phyloP scores from a whole-genome alignment of 257 asterid genomes.

The Leonotis leonurus region DNA sequence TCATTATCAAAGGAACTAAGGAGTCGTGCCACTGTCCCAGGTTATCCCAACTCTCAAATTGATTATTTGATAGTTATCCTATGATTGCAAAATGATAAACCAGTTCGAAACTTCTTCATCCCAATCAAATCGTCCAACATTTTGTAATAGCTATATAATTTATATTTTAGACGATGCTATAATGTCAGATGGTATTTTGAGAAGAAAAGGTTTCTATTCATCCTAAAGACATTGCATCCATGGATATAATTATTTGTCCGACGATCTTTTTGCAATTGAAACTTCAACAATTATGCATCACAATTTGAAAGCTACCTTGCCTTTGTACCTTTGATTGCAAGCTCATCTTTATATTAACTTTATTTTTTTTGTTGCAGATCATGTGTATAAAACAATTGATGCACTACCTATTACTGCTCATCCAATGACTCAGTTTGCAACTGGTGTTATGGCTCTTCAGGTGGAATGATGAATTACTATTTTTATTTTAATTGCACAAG shows the following conservation, averaged over 20 bases:
- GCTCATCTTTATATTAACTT: slow-evolving; percentile 1
- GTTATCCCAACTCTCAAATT: slow-evolving; percentile 33
- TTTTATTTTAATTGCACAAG: neutral
- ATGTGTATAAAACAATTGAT: slow-evolving; percentile 73
- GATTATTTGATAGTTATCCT: slow-evolving; percentile 2
- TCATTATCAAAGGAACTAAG: slow-evolving; percentile 79
- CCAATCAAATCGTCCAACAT: neutral
- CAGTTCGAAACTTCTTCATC: neutral
- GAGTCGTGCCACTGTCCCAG: slow-evolving; percentile 84
- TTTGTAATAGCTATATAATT: no score
- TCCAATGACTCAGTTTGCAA: slow-evolving; percentile 92
- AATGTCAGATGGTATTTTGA: neutral
- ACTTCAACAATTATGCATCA: neutral
- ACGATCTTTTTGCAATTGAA: neutral
- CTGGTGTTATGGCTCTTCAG: slow-evolving; percentile 98
- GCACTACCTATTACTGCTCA: slow-evolving; percentile 76
- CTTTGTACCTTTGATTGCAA: neutral
- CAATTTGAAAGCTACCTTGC: neutral
- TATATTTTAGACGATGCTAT: neutral
- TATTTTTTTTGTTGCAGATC: slow-evolving; percentile 50
- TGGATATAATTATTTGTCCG: neutral
- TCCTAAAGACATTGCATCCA: neutral
- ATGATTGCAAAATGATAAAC: neutral
- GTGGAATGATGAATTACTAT: slow-evolving; percentile 26
- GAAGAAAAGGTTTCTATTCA: neutral